Percentiles rank a stretch among this genome's conserved stretches.
These are phyloP conservation scores for Solanum arcanum DNA, from an alignment of 257 asterid genomes.

Conservation along the genomic window DNA sequence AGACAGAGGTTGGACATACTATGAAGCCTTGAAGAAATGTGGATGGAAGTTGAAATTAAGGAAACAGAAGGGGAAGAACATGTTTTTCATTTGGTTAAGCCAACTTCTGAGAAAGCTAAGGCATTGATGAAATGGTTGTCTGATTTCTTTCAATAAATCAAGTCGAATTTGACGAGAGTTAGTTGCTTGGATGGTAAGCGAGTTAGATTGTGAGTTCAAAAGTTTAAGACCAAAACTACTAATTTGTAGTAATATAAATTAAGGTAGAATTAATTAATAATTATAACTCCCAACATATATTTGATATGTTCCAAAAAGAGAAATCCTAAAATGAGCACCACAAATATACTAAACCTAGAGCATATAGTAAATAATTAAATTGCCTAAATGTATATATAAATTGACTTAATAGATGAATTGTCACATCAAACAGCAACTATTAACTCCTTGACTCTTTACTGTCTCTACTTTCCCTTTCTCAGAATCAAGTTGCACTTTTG, in stretches of 20 bases:
- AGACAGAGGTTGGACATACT: conserved; percentile 33
- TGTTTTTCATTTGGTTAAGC: conserved; percentile 36
- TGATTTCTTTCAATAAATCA: conserved; percentile 7
- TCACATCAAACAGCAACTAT: not conserved
- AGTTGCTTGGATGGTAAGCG: not conserved
- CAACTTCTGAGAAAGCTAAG: conserved; percentile 24
- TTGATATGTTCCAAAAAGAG: not conserved
- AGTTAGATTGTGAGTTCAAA: not conserved
- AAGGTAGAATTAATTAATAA: not conserved
- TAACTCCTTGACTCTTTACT: not conserved
- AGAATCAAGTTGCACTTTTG: not conserved
- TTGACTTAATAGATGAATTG: not conserved
- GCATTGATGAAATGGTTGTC: conserved; percentile 24
- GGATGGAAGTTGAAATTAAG: conserved; percentile 49
- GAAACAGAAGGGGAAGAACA: conserved; percentile 53
- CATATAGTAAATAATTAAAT: not conserved
- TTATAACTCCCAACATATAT: not conserved
- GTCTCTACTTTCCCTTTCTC: not conserved
- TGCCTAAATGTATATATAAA: not conserved
- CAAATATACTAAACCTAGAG: not conserved
- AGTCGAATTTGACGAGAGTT: not conserved
- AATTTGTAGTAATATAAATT: too few species aligned
- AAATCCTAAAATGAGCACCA: not conserved
- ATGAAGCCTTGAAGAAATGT: conserved; percentile 49
- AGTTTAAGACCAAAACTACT: not conserved